Evolutionary conservation across 352 stramenopile species (phyloP).

Genomic region (Pythium volutum): DNA sequence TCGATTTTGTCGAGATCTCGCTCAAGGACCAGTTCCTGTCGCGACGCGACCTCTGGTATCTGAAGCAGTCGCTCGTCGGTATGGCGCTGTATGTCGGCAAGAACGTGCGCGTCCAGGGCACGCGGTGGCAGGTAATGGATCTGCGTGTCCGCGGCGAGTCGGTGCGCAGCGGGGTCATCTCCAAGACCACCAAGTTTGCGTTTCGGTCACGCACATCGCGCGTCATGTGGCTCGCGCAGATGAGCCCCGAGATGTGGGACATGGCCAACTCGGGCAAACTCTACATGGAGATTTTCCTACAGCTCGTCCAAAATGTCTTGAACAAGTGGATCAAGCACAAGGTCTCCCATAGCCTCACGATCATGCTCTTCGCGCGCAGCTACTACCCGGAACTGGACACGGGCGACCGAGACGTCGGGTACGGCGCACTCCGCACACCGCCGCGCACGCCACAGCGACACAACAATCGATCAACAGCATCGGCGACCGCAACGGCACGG

Average conservation of each 20-base stretch:
- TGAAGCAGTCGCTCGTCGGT: conserved; percentile 68
- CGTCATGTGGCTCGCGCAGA: conserved; percentile 98
- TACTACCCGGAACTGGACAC: conserved; percentile 83
- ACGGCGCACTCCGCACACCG: conserved; percentile 22
- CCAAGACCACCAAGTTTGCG: conserved; percentile 95
- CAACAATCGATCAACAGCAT: not conserved
- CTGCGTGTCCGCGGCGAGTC: conserved; percentile 76
- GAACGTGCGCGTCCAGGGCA: conserved; percentile 68
- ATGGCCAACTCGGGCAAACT: conserved; percentile 86
- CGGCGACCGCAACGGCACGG: not conserved
- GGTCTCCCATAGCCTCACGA: conserved; percentile 90
- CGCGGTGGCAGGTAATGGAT: conserved; percentile 88
- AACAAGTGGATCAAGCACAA: conserved; percentile 91
- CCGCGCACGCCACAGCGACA: conserved; percentile 16
- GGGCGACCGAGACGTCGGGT: conserved; percentile 29
- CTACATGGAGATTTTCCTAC: conserved; percentile 90
- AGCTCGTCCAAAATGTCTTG: conserved; percentile 75
- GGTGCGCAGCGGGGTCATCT: conserved; percentile 93
- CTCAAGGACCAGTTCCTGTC: conserved; percentile 93
- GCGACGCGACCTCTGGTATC: conserved; percentile 88
- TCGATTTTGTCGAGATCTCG: conserved; percentile 90
- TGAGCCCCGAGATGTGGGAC: conserved; percentile 94
- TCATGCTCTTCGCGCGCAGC: conserved; percentile 90
- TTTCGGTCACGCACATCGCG: conserved; percentile 93
- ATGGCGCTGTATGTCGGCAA: conserved; percentile 76